Conservation (phyloP, 2,329 filamentous ascomycete genomes). For the Dactylonectria macrodidyma region DNA sequence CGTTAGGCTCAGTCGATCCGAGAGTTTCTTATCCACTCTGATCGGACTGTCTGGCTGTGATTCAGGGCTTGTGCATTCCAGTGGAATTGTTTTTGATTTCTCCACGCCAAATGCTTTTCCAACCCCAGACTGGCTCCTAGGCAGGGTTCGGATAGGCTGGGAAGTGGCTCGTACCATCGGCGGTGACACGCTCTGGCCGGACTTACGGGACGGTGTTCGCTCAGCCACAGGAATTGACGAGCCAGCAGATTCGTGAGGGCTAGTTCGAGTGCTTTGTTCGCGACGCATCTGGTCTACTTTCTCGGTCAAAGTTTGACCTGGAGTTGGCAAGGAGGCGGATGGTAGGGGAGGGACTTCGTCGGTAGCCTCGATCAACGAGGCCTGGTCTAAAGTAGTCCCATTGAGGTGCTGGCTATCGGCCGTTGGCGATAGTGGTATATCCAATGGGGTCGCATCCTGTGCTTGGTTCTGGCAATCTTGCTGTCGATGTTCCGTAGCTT, state of each 20-base stretch:
- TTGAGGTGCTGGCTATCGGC: conserved; percentile 17
- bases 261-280: conserved; percentile 56
- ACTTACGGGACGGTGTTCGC: conserved; percentile 60
- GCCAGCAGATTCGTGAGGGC: conserved; percentile 51
- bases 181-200: conserved; percentile 63
- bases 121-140: conserved; percentile 62
- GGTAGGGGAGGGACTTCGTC: conserved; percentile 28
- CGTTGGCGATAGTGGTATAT: conserved; percentile 43
- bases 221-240: conserved; percentile 50
- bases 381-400: conserved; percentile 23
- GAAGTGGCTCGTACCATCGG: conserved; percentile 69
- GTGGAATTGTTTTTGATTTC: conserved; percentile 51
- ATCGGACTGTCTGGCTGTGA: conserved; percentile 55
- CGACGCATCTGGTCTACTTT: conserved; percentile 67
- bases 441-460: conserved; percentile 32
- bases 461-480: conserved; percentile 21
- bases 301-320: conserved; percentile 55
- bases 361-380: conserved; percentile 29
- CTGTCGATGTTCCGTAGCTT: conserved; percentile 28
- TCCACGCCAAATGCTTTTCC: conserved; percentile 58
- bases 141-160: conserved; percentile 63
- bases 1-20: conserved; percentile 78
- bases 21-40: conserved; percentile 81
- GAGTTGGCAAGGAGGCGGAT: conserved; percentile 30
- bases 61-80: conserved; percentile 42